Evolutionary conservation across 306 rosid species (phyloP), one percentile per base, ranked within the genome.

Genomic region (Vigna radiata): DNA sequence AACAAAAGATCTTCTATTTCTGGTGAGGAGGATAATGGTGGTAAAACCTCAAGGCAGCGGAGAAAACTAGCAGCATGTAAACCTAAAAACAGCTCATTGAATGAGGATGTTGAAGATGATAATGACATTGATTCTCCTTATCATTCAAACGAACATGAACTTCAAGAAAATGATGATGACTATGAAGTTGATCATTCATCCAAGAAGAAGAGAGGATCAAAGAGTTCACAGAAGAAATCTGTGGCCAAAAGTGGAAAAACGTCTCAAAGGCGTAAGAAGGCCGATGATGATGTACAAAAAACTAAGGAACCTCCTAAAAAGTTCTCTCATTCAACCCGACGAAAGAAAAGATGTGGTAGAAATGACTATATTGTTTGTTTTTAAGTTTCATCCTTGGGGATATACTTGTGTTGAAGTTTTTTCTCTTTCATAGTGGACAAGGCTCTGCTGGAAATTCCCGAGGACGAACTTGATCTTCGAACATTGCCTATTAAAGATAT

Each of bases 321-420:
- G 81, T 90, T 95, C 75, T 58, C 94, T 16, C 97, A 89, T 88
- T 85, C 97, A 63, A 85, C 96, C 78, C 88, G 86, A 31, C 94
- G 89, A 56, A 95, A 21, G 68, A 95, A 46, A 87, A 88, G 93
- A 84, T 84, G 68, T 3, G 97, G 96, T 91, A 86, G 12, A 72
- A 68, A 71, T 68, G 55, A 14, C 68, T 61, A 66, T 61, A 67
- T 33, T 75, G 68, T 16, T 18, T 83, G 25, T 19, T 17, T 60
- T 49, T 39, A 29, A 48, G 48, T 68, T 68, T 60, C 48, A 14
- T 37, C 43, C 31, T 18, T 52, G 70, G 68, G 52, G 59, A 46
- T 48, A 72, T 25, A 70, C 70, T 44, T 76, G 75, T 70, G 88
- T 53, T 68, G 79, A 66, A 54, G 27, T 65, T 63, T 82, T 82